Evolutionary conservation across 2,329 filamentous ascomycete species (phyloP).

Genomic region (Aspergillus carbonarius): DNA sequence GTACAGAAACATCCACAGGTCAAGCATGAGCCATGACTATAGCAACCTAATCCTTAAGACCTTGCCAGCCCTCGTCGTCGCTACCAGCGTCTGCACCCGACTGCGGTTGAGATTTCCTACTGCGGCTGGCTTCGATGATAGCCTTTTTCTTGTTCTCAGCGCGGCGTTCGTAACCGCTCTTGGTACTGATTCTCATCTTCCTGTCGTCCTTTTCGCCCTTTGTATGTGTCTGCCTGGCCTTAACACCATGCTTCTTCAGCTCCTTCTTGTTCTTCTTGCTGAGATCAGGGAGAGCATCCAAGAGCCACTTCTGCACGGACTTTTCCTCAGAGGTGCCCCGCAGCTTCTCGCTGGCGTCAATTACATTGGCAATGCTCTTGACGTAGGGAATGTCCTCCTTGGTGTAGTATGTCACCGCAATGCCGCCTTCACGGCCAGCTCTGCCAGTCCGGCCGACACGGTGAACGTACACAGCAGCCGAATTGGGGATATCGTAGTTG

Average conservation of each 20-base stretch:
- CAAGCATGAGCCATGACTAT: neutral
- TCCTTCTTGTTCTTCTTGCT: constrained; percentile 80
- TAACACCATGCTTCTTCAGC: constrained; percentile 78
- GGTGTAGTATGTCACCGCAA: constrained; percentile 92
- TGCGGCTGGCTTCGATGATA: constrained; percentile 44
- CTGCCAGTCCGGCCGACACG: constrained; percentile 88
- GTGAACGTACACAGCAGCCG: constrained; percentile 86
- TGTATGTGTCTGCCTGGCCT: constrained; percentile 57
- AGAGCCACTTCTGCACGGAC: constrained; percentile 77
- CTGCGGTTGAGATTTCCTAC: constrained; percentile 27
- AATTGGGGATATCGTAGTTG: constrained; percentile 96
- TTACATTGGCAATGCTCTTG: constrained; percentile 90
- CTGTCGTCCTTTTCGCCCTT: constrained; percentile 44
- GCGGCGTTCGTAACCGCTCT: constrained; percentile 50
- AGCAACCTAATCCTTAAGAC: constrained; percentile 37
- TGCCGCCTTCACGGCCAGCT: constrained; percentile 80
- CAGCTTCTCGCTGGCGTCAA: constrained; percentile 76
- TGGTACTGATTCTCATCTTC: constrained; percentile 69
- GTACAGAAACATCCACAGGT: constrained; percentile 18
- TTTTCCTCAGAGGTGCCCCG: constrained; percentile 51
- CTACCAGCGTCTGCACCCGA: constrained; percentile 22
- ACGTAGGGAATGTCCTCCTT: constrained; percentile 90
- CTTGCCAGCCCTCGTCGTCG: constrained; percentile 39
- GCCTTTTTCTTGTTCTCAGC: constrained; percentile 48
- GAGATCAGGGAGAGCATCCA: constrained; percentile 81